Evolutionary conservation across 352 stramenopile genomes (phyloP), one percentile per base, ranked within the genome.

Genomic region (Pythium phragmiticola): DNA sequence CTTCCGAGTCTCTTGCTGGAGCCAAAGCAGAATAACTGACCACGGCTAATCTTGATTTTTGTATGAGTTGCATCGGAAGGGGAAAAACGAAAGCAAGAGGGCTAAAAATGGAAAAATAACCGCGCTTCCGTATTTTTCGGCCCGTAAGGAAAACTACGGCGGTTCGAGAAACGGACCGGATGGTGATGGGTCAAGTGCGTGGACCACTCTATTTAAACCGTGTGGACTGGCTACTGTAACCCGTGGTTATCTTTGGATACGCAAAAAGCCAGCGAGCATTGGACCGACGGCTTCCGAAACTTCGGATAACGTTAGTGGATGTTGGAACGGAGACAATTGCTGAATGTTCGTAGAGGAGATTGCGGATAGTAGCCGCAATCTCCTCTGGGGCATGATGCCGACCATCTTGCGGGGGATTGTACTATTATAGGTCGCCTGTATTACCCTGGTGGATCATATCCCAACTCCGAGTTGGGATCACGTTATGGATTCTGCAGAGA

Each of bases 81-180:
- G 23, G 26, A 17, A 17, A 42, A 26, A 47, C 39, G 50, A 58
- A 37, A n/a, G 33, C 33, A 41, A 39, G 4, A 14, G 39, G 52
- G 51, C 57, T 70, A 70, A 70, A 70, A 66, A 60, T 70, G 54
- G 64, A 70, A 70, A 66, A 36, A 61, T 63, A 70, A 70, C 64
- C 5, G 45, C n/a, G 45, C 4, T 26, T 26, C n/a, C 4, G 45
- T 16, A 50, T 8, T 36, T 41, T 21, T 34, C 17, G 3, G 11
- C 30, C 34, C 34, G 19, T 9, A 46, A 13, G 50, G 26, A 57
- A 57, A 28, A 46, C 34, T 7, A 13, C 41, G 36, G 34, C 50
- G 52, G 61, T 68, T 68, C 59, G 9, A 63, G 43, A 48, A 54
- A 49, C 53, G 43, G 30, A 63, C 56, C 43, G 41, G 9, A 45